phyloP scores from a whole-genome alignment of 768 basidiomycete genomes.

The Rubroboletus pulcherrimus region DNA sequence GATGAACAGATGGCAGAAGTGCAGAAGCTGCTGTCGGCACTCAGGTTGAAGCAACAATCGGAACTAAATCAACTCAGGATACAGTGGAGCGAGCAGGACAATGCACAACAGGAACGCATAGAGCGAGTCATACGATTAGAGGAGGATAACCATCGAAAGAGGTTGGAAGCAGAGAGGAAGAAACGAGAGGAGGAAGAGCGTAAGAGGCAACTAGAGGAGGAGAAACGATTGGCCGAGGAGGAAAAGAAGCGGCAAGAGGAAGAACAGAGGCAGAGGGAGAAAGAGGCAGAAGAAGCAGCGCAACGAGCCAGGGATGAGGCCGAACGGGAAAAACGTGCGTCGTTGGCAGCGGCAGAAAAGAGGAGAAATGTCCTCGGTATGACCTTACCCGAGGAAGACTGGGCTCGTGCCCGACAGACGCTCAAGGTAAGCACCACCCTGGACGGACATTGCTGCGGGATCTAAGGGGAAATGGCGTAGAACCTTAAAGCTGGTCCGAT shows the following conservation, averaged over 20 bases:
- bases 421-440: conserved; percentile 44
- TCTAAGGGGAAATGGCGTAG: conserved; percentile 34
- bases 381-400: conserved; percentile 58
- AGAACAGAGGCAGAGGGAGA: conserved; percentile 38
- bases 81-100: conserved; percentile 45
- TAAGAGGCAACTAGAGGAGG: conserved; percentile 47
- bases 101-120: conserved; percentile 50
- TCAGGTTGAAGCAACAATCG: conserved; percentile 43
- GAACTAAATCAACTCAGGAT: conserved; percentile 44
- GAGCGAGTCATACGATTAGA: conserved; percentile 61
- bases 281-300: conserved; percentile 30
- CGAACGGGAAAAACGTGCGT: conserved; percentile 35
- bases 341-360: conserved; percentile 36
- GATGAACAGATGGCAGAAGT: conserved; percentile 53
- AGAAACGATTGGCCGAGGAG: conserved; percentile 40
- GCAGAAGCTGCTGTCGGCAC: conserved; percentile 37
- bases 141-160: conserved; percentile 53
- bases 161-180: conserved; percentile 55
- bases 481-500: conserved; percentile 62
- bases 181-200: conserved; percentile 46
- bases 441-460: conserved; percentile 18
- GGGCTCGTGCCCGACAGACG: conserved; percentile 51
- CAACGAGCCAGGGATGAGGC: conserved; percentile 33
- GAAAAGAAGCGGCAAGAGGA: conserved; percentile 40
- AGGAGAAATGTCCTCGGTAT: conserved; percentile 46